Conservation (phyloP, 1,139 yeast species). For the Yamadazyma diospyri region DNA sequence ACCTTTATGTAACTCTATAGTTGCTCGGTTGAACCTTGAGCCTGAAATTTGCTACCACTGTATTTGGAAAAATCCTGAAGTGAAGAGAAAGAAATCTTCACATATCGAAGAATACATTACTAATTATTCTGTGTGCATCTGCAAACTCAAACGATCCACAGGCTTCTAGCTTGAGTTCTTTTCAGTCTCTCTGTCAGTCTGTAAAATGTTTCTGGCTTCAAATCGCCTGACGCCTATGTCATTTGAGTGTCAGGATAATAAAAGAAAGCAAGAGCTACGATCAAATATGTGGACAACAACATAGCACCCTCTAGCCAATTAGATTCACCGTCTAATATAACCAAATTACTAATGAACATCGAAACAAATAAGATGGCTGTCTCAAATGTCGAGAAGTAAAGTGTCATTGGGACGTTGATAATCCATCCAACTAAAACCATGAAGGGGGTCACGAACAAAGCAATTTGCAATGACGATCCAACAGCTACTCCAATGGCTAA, state of each 20-base stretch:
- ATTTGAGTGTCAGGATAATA: constrained; percentile 57
- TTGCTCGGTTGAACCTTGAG: too few species aligned
- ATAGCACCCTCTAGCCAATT: constrained; percentile 97
- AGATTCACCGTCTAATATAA: constrained; percentile 89
- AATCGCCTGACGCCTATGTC: too few species aligned
- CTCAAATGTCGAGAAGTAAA: constrained; percentile 89
- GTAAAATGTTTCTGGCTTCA: too few species aligned
- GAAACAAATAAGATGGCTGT: constrained; percentile 87
- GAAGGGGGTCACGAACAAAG: constrained; percentile 91
- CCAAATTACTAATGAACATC: constrained; percentile 81
- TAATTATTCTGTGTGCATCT: too few species aligned
- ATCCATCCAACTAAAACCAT: constrained; percentile 92
- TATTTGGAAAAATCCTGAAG: too few species aligned
- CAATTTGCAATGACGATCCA: constrained; percentile 95
- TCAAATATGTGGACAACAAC: constrained; percentile 80
- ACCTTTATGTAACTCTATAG: too few species aligned
- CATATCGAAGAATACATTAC: too few species aligned
- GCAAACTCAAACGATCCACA: too few species aligned
- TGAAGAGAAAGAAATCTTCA: too few species aligned
- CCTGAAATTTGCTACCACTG: too few species aligned
- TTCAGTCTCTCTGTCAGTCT: too few species aligned
- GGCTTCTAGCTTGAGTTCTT: too few species aligned
- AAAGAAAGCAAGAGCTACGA: constrained; percentile 85
- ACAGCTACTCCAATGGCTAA: constrained; percentile 95
- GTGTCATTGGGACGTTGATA: constrained; percentile 86